Evolutionary conservation across 2,329 filamentous ascomycete genomes (phyloP).

Genomic region (Colletotrichum tabaci): DNA sequence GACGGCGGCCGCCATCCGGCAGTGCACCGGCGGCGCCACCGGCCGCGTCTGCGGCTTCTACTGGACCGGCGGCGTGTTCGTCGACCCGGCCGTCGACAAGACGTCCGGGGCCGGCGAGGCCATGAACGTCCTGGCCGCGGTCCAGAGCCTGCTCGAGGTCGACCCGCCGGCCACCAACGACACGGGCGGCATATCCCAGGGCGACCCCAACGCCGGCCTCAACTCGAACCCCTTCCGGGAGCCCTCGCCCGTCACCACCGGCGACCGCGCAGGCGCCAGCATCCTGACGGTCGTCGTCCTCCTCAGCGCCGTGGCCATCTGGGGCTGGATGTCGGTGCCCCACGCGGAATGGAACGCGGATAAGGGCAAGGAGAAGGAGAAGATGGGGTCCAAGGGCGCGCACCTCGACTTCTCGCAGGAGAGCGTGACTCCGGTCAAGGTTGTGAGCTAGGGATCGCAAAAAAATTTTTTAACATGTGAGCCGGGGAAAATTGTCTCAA

Average conservation of each 20-base stretch:
- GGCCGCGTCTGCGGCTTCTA: constrained; percentile 74
- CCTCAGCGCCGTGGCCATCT: constrained; percentile 66
- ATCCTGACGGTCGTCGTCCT: constrained; percentile 74
- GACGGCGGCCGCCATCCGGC: constrained; percentile 70
- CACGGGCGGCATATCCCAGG: constrained; percentile 67
- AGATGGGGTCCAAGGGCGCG: not conserved
- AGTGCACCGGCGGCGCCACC: constrained; percentile 72
- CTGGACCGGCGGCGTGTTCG: constrained; percentile 66
- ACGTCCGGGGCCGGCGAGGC: constrained; percentile 72
- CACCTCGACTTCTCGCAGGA: constrained; percentile 18
- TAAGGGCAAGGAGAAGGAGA: constrained; percentile 24
- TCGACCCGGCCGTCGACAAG: constrained; percentile 64
- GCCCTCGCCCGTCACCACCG: constrained; percentile 59
- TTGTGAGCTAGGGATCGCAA: not conserved
- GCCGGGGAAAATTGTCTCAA: not conserved
- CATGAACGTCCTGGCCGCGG: constrained; percentile 70
- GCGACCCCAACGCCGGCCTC: constrained; percentile 50
- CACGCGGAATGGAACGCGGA: constrained; percentile 29
- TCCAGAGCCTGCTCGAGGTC: constrained; percentile 63
- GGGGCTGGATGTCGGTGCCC: constrained; percentile 57
- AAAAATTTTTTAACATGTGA: not conserved
- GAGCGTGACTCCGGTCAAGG: not conserved
- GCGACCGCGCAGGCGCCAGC: constrained; percentile 78
- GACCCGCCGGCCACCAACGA: constrained; percentile 59
- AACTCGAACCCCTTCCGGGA: constrained; percentile 30